Base-by-base conservation (phyloP, 352 stramenopile species). In the Aphanomyces euteiches region DNA sequence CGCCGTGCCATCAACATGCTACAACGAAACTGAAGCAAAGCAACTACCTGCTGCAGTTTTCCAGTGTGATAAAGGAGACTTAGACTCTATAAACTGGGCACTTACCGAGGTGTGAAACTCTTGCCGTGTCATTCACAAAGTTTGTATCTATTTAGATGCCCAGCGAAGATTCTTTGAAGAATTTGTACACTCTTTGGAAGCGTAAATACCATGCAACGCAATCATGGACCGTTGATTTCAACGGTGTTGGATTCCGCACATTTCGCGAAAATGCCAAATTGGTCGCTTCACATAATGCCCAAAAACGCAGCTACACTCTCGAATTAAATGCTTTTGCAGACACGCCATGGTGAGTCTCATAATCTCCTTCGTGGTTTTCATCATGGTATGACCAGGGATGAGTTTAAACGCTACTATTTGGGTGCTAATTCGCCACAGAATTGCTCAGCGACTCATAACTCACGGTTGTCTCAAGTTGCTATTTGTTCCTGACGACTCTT, bases 321-420 rank as follows among this genome's bases (percentile, higher is more conserved):
- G 83, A 90, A 72, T 75, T 91, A 6, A 93, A 93, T 70, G 56
- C 85, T 67, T 93, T 93, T 74, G 85, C 83, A 6, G 85, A 93
- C 53, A 72, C 74, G 3, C 90, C 85, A 5, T 93, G 85, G 81
- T 88, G 72, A 10, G 72, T 48, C 5, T n/a, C 10, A 47, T 50
- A 21, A 15, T 59, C 6, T 39, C 21, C 56, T 8, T 8, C 45
- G 40, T 56, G 5, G 1, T 59, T 2, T n/a, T 19, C 3, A 15
- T 21, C n/a, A 58, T 19, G 2, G 37, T 17, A 47, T 7, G 19
- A 43, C 38, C 28, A 88, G 81, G 85, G 78, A 78, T 41, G 85
- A 93, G 73, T 93, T 93, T 75, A 77, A 91, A 75, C 72, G 67
- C 37, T 85, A 75, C 75, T 87, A 91, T 72, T 74, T 93, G 19